Conservation (phyloP, 495 filamentous ascomycete species). For the Penicillium crystallinum region DNA sequence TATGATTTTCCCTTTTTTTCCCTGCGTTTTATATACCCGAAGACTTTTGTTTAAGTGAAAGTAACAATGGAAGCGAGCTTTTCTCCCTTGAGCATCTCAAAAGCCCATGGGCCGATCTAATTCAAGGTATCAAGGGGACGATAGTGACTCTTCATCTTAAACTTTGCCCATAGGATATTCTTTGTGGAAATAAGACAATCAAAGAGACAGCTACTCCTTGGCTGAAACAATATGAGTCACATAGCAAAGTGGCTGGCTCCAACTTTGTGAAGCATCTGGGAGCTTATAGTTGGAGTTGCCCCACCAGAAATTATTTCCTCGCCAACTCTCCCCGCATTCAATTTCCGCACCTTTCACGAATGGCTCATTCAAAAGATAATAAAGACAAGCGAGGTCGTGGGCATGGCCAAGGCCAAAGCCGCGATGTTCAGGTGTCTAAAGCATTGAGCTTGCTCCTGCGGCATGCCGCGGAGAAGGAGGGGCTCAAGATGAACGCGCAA, state of each 20-base stretch:
- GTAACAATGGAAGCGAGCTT: not conserved
- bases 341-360: not conserved
- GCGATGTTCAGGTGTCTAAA: conserved; percentile 71
- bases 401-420: conserved; percentile 23
- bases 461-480: conserved; percentile 77
- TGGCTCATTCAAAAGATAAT: not conserved
- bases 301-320: not conserved
- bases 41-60: not conserved
- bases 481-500: conserved; percentile 66
- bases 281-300: not conserved
- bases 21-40: conserved; percentile 15
- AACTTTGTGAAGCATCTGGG: not conserved
- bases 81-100: not conserved
- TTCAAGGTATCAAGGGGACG: too few species aligned
- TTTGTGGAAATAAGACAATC: not conserved
- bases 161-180: too few species aligned
- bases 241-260: not conserved
- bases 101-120: too few species aligned
- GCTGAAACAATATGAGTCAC: too few species aligned
- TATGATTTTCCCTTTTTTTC: not conserved
- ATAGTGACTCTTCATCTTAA: too few species aligned
- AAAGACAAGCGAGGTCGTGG: conserved; percentile 11
- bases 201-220: too few species aligned
- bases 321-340: not conserved
- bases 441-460: conserved; percentile 73